Evolutionary conservation across 1,139 yeast genomes (phyloP), one percentile per base, ranked within the genome.

Genomic region (Kurtzmaniella natalensis): DNA sequence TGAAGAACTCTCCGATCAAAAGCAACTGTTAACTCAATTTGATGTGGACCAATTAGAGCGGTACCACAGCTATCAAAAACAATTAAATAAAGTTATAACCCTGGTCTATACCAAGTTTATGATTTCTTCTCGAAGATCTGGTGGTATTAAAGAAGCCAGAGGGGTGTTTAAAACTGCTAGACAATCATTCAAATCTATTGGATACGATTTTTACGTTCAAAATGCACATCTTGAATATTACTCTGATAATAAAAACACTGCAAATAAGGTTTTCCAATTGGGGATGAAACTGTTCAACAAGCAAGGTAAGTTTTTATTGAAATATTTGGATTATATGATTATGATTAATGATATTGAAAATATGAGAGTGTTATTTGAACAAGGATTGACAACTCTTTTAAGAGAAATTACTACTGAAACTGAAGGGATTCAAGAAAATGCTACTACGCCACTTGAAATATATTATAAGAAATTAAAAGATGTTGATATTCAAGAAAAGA

Each of bases 161-260:
- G 62, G 71, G 29, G 64, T 81, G 2, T 82, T 82, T 50, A 72
- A 83, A 36, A 72, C 69, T 42, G 78, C 79, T 25, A 60, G 76
- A 37, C 71, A 74, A 45, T 57, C 52, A 39, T 70, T 72, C 44
- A 64, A 67, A 20, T 58, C 64, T 8, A 59, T 84, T 30, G 82
- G 94, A 0, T 78, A 78, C 61, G 87, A 85, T 44, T 72, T 92
- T 21, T 92, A 74, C 55, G 80, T 81, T 18, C 94, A 86, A 35
- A 82, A 86, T 47, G 95, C 96, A 0, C 68, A 78, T 51, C 70
- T 89, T 66, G 98, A 92, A 53, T 80, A 77, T 48, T 80, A 79
- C 48, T 74, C 81, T 29, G 73, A 72, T 38, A 71, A 82, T 42
- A 66, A 72, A 33, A 81, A 78, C 35, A 78, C 84, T 27, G 92